phyloP scores from a whole-genome alignment of 1,139 yeast genomes.

The Yamadazyma sp. region DNA sequence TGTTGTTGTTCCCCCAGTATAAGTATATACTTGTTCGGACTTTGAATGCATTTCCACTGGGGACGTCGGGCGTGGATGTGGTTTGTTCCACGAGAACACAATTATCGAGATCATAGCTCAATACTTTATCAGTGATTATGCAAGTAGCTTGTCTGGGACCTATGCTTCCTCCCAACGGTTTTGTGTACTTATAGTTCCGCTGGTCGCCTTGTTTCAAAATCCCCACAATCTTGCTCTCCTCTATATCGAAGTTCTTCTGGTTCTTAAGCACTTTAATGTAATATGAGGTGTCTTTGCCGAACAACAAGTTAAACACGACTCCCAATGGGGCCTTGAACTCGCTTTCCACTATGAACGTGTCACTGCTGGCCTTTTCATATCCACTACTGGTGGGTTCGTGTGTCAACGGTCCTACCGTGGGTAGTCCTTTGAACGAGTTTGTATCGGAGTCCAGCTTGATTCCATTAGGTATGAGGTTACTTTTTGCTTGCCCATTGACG shows the following conservation, averaged over 20 bases:
- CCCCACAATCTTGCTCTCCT: constrained; percentile 50
- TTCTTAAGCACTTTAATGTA: constrained; percentile 53
- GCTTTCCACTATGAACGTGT: constrained; percentile 64
- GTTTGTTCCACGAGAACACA: constrained; percentile 61
- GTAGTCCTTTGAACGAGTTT: constrained; percentile 33
- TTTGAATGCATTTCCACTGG: constrained; percentile 82
- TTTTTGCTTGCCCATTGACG: constrained; percentile 1
- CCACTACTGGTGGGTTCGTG: constrained; percentile 38
- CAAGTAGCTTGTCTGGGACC: constrained; percentile 97
- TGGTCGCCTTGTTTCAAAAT: constrained; percentile 27
- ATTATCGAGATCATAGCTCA: constrained; percentile 59
- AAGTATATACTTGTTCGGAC: constrained; percentile 67
- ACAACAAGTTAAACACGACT: constrained; percentile 64
- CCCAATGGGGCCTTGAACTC: constrained; percentile 77
- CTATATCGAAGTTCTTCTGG: constrained; percentile 72
- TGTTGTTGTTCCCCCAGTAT: constrained; percentile 75
- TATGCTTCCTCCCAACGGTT: constrained; percentile 79
- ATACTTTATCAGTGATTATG: constrained; percentile 67
- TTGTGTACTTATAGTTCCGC: constrained; percentile 69
- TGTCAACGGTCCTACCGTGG: constrained; percentile 36
- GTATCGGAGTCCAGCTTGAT: constrained; percentile 7
- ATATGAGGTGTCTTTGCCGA: constrained; percentile 71
- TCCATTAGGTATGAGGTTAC: constrained; percentile 5
- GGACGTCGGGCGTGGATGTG: constrained; percentile 91
- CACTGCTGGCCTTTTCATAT: constrained; percentile 56